These are phyloP conservation scores for Clonostachys rosea DNA, from an alignment of 2,329 filamentous ascomycete species.

Conservation along the genomic window DNA sequence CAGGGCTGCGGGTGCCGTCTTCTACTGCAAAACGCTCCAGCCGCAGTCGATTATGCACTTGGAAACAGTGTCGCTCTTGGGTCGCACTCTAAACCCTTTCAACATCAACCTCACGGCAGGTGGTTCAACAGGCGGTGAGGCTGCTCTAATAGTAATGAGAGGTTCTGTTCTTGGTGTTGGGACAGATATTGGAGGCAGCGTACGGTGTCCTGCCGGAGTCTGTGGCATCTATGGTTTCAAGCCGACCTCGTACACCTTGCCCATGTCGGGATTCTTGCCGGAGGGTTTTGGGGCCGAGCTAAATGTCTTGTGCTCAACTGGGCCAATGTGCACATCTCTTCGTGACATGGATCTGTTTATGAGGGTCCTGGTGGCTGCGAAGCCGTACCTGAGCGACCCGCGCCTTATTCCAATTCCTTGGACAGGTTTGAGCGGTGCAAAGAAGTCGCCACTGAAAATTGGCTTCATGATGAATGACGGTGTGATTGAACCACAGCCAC, in stretches of 20 bases:
- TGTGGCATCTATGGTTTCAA: constrained; percentile 35
- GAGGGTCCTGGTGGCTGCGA: too few relatives aligned
- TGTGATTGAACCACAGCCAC: constrained; percentile 42
- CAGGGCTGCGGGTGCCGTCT: constrained; percentile 52
- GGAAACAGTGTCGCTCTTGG: constrained; percentile 37
- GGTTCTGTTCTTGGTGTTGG: constrained; percentile 34
- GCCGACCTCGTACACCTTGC: constrained; percentile 47
- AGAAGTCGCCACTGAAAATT: constrained; percentile 45
- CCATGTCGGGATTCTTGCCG: constrained; percentile 51
- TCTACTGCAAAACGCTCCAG: constrained; percentile 67
- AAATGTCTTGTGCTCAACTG: constrained; percentile 1
- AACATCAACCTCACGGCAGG: constrained; percentile 57
- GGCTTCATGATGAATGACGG: constrained; percentile 46
- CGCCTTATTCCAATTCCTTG: constrained; percentile 33
- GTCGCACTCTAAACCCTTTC: constrained; percentile 57
- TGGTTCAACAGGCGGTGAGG: constrained; percentile 58
- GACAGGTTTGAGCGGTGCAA: constrained; percentile 45
- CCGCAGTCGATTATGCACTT: constrained; percentile 47
- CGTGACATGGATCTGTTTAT: constrained; percentile 18
- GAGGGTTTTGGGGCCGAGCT: constrained; percentile 51
- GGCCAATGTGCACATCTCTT: constrained; percentile 26
- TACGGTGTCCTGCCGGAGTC: constrained; percentile 35
- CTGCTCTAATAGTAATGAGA: constrained; percentile 30
- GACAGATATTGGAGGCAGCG: constrained; percentile 41
- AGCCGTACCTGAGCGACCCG: too few relatives aligned